Percentiles rank a stretch among this genome's conserved stretches.
Conservation (phyloP, 106 monocot genomes). For the Hemerocallis citrina region DNA sequence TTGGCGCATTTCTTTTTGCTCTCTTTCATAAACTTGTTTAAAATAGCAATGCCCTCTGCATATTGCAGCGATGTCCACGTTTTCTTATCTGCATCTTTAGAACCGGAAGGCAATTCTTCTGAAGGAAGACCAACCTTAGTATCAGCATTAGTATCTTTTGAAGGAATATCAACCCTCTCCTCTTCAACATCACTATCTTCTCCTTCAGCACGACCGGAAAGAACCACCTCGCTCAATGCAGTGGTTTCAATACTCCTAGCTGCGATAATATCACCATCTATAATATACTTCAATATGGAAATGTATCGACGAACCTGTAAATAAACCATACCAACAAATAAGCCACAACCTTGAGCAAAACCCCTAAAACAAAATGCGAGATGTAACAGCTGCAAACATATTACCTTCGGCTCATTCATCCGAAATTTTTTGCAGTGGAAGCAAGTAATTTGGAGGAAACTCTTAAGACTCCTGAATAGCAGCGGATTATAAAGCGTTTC, state of each 20-base stretch:
- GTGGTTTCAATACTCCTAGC: slow-evolving; percentile 29
- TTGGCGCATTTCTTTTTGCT: slow-evolving; percentile 46
- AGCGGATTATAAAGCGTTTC: slow-evolving; percentile 68
- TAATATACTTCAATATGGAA: slow-evolving; percentile 37
- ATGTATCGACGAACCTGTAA: slow-evolving; percentile 48
- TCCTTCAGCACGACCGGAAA: not conserved
- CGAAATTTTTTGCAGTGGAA: slow-evolving; percentile 73
- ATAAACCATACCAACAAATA: no score
- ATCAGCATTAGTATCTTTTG: no score
- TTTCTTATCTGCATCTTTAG: slow-evolving; percentile 7
- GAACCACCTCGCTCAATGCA: not conserved
- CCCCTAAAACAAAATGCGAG: no score
- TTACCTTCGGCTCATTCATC: slow-evolving; percentile 41
- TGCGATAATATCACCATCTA: slow-evolving; percentile 44
- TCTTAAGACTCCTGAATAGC: slow-evolving; percentile 50
- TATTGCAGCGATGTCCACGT: slow-evolving; percentile 78
- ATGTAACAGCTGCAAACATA: not conserved
- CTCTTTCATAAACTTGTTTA: slow-evolving; percentile 37
- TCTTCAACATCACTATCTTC: slow-evolving; percentile 5
- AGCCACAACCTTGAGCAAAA: no score
- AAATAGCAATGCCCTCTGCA: slow-evolving; percentile 37
- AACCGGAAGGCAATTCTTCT: slow-evolving; percentile 3
- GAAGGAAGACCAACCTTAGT: no score
- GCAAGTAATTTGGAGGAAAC: slow-evolving; percentile 63
- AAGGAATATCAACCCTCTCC: not conserved